Evolutionary conservation across 2,329 filamentous ascomycete species (phyloP), one percentile per base, ranked within the genome.

Genomic region (Fusarium sp.): DNA sequence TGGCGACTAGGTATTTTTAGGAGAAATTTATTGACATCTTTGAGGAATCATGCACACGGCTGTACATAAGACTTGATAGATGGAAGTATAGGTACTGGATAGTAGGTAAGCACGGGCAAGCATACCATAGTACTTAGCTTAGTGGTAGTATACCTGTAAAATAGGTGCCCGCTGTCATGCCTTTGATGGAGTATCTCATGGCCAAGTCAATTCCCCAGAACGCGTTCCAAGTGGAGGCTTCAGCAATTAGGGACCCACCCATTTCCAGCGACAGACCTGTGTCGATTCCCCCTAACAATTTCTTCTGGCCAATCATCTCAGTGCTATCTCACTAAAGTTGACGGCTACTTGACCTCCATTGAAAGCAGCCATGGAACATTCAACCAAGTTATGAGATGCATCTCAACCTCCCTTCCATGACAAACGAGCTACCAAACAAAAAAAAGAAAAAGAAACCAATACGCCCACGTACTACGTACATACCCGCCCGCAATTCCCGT

Each of bases 241-340:
- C 13, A 17, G 33, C 33, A 7, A n/a, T n/a, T 8, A 8, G 15
- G 33, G 46, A 20, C 56, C 56, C 56, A 61, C 37, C 40, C 13
- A 22, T 30, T 53, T 46, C 30, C 27, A 19, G 32, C 19, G 33
- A 39, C 27, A 22, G 43, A 48, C 37, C 46, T 33, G 47, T 32
- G 65, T 33, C 54, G 65, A 68, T 65, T 43, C 39, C 30, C 55
- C 40, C 60, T 62, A 68, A 65, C 65, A 68, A 68, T 65, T 56
- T 68, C 40, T 40, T 7, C 17, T 22, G 25, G n/a, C 65, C 65
- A 68, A 68, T 68, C 60, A 62, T 39, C 33, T 25, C 44, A 25
- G 32, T 23, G 50, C 60, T 40, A 68, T 51, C 60, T 65, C 51
- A 56, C 50, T 47, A 51, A 61, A 41, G 25, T 61, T 53, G 22